These are phyloP conservation scores for Globisporangium mamillatum DNA, from an alignment of 352 stramenopile species.

Conservation along the genomic window DNA sequence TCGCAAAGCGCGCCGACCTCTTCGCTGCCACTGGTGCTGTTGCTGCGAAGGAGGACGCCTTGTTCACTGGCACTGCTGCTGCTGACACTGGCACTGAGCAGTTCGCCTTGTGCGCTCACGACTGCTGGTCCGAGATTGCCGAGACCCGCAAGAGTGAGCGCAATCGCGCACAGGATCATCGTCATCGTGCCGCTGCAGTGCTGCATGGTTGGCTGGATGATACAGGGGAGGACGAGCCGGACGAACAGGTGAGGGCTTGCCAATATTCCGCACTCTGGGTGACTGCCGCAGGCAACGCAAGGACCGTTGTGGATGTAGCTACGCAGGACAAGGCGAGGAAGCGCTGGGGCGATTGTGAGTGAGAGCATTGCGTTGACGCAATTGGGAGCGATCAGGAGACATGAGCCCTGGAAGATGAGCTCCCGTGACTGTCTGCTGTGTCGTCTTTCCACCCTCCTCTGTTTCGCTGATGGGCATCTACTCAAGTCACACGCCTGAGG, in stretches of 20 bases:
- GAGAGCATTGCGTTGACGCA: no score
- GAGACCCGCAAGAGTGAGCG: neutral
- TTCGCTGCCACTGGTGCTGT: neutral
- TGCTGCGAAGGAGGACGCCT: neutral
- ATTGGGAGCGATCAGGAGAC: no score
- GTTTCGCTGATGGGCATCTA: no score
- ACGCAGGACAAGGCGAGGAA: no score
- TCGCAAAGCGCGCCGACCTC: neutral
- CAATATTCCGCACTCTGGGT: neutral
- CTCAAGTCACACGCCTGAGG: no score
- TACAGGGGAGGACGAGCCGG: neutral
- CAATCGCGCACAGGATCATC: neutral
- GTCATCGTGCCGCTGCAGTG: neutral
- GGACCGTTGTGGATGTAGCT: no score
- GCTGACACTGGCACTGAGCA: neutral
- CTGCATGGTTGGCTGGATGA: neutral
- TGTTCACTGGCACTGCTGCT: neutral
- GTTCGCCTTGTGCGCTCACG: neutral
- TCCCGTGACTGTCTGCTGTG: no score
- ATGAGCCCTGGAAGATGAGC: no score
- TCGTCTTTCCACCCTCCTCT: no score
- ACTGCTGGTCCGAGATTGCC: neutral
- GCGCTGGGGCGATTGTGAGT: no score
- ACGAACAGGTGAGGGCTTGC: neutral
- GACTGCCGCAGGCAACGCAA: no score